A percentile compares a stretch with the other conserved stretches of the same genome.
phyloP scores from a whole-genome alignment of 2,329 filamentous ascomycete species.

The Colletotrichum sp. region DNA sequence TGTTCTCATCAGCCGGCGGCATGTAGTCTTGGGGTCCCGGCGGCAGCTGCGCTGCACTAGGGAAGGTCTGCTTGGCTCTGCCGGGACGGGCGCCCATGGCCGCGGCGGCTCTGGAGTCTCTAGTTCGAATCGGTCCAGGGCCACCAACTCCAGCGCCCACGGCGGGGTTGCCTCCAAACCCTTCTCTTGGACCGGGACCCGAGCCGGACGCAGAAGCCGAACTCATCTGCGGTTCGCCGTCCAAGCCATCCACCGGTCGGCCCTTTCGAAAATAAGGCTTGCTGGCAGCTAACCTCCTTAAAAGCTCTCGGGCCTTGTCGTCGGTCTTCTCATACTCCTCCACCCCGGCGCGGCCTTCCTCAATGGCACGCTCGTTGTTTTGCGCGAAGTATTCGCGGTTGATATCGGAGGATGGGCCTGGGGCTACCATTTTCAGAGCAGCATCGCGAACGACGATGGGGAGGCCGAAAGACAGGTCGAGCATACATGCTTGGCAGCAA shows the following conservation, averaged over 20 bases:
- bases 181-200: neutral
- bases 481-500: slow-evolving; percentile 98
- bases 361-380: slow-evolving; percentile 93
- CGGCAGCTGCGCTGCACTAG: slow-evolving; percentile 74
- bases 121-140: slow-evolving; percentile 81
- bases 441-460: slow-evolving; percentile 96
- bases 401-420: slow-evolving; percentile 88
- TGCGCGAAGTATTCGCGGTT: slow-evolving; percentile 98
- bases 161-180: slow-evolving; percentile 46
- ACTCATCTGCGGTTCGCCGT: slow-evolving; percentile 28
- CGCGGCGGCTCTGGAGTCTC: slow-evolving; percentile 61
- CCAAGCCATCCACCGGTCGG: slow-evolving; percentile 69
- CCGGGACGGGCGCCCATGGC: slow-evolving; percentile 55
- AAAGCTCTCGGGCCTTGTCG: slow-evolving; percentile 89
- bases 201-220: slow-evolving; percentile 34
- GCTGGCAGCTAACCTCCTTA: slow-evolving; percentile 84
- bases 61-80: slow-evolving; percentile 63
- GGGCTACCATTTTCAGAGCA: slow-evolving; percentile 96
- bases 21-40: slow-evolving; percentile 85
- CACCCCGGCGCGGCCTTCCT: slow-evolving; percentile 83
- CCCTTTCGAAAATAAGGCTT: slow-evolving; percentile 96
- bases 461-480: slow-evolving; percentile 93
- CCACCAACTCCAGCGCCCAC: slow-evolving; percentile 64
- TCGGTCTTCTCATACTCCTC: slow-evolving; percentile 98
- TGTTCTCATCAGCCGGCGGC: slow-evolving; percentile 81